Conservation (phyloP, 495 filamentous ascomycete genomes). For the Tuber umbilicatum region DNA sequence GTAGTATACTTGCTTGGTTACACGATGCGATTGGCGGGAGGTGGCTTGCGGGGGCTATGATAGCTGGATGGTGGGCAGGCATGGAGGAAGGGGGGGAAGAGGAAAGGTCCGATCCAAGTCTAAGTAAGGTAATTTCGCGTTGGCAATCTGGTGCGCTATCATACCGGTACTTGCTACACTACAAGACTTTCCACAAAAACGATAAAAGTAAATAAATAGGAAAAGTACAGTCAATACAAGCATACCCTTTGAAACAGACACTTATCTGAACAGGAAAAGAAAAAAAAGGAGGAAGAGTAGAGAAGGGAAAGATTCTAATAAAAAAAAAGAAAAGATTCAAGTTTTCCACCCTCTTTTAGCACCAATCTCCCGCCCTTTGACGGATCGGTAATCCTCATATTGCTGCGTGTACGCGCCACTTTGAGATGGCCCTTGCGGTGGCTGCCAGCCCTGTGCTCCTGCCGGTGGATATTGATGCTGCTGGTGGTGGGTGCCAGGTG, state of each 20-base stretch:
- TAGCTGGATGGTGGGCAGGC: background rate
- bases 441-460: background rate
- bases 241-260: background rate
- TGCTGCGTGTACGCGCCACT: background rate
- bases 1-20: background rate
- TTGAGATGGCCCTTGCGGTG: background rate
- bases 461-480: background rate
- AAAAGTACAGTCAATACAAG: background rate
- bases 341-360: constrained; percentile 39
- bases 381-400: constrained; percentile 34
- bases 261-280: background rate
- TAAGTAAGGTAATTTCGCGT: background rate
- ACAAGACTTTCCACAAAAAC: background rate
- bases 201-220: background rate
- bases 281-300: too few relatives aligned
- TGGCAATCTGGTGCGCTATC: background rate
- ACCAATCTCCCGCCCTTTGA: constrained; percentile 36
- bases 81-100: background rate
- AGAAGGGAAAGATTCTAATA: too few relatives aligned
- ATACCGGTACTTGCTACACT: background rate
- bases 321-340: background rate
- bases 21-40: background rate
- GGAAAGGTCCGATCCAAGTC: background rate
- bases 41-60: background rate
- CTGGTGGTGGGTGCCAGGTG: background rate